These are phyloP conservation scores for Xerocomus potaroensis DNA, from an alignment of 768 basidiomycete genomes.

Conservation along the genomic window DNA sequence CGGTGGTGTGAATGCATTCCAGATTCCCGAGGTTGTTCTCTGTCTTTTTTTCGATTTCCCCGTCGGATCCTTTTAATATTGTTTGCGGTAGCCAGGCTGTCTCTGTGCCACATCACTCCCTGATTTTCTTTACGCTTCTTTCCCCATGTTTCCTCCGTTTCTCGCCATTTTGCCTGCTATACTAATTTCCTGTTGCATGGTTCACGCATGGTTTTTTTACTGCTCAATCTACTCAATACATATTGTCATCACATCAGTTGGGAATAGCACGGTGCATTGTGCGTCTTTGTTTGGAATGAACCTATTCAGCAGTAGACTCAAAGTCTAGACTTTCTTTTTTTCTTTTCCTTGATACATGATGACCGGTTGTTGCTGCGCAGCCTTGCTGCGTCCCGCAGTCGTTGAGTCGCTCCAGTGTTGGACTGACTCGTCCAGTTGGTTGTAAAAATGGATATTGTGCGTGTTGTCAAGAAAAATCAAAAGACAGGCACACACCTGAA, in stretches of 20 bases:
- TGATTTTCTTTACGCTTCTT: not conserved
- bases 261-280: conserved; percentile 9
- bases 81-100: conserved; percentile 11
- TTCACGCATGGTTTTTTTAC: conserved; percentile 14
- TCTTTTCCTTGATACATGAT: not conserved
- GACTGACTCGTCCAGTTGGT: no score
- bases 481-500: no score
- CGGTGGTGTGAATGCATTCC: conserved; percentile 18
- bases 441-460: no score
- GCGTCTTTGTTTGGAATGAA: not conserved
- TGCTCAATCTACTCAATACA: conserved; percentile 27
- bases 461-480: no score
- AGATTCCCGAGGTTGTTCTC: conserved; percentile 10
- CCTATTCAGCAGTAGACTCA: no score
- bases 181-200: conserved; percentile 22
- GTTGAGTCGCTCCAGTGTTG: no score
- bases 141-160: not conserved
- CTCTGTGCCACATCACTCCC: not conserved
- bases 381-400: no score
- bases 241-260: conserved; percentile 17
- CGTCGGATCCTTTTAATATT: not conserved
- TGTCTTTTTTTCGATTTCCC: not conserved
- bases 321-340: not conserved
- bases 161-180: conserved; percentile 3
- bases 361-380: not conserved